A percentile compares a stretch with the other conserved stretches of the same genome.
These are phyloP conservation scores for Fraxinus platypoda DNA, from an alignment of 305 asterid genomes.

Conservation along the genomic window DNA sequence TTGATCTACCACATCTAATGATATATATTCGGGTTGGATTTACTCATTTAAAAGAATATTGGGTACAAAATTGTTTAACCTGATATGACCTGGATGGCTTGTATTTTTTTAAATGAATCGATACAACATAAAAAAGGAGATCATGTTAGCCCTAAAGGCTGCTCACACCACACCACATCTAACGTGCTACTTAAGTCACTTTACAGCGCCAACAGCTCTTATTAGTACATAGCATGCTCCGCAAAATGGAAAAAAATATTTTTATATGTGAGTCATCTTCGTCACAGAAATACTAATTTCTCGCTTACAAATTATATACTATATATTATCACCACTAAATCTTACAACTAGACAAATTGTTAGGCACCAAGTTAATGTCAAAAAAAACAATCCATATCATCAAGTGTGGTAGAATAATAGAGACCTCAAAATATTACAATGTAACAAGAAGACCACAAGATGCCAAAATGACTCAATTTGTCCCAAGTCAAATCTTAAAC, in stretches of 20 bases:
- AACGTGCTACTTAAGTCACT: background rate
- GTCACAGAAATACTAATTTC: too few relatives aligned
- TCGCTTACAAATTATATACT: background rate
- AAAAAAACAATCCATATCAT: background rate
- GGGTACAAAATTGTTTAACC: background rate
- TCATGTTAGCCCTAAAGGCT: background rate
- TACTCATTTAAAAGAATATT: too few relatives aligned
- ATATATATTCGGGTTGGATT: background rate
- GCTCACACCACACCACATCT: background rate
- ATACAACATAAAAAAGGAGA: background rate
- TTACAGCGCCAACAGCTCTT: background rate
- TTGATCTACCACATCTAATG: background rate
- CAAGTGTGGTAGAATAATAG: background rate
- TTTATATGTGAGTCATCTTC: too few relatives aligned
- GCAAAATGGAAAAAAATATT: too few relatives aligned
- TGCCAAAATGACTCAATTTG: background rate
- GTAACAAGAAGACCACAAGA: background rate
- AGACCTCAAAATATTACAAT: background rate
- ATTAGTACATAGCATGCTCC: background rate
- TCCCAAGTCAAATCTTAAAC: background rate
- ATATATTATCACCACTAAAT: slow-evolving; percentile 9
- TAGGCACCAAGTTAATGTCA: background rate
- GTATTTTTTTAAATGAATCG: background rate
- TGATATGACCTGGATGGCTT: too few relatives aligned
- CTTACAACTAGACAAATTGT: background rate